These are phyloP conservation scores for Zanthoxylum bungeanum DNA, from an alignment of 345 rosid genomes.

Conservation along the genomic window DNA sequence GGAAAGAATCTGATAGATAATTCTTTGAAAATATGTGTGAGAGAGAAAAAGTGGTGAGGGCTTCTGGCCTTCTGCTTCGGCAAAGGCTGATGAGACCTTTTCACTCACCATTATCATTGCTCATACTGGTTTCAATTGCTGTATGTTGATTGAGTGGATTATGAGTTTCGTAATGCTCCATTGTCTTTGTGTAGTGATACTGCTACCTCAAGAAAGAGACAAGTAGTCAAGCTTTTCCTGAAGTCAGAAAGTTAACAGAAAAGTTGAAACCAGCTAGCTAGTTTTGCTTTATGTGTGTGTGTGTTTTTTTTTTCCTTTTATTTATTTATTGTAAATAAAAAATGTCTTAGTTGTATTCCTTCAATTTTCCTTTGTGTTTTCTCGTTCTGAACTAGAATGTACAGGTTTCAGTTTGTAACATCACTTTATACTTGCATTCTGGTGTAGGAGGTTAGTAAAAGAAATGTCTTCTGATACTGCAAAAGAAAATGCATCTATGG, in stretches of 20 bases:
- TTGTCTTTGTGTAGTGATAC: not conserved
- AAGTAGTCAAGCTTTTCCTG: not conserved
- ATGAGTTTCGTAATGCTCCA: not conserved
- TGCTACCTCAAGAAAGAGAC: not conserved
- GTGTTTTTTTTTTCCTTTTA: not conserved
- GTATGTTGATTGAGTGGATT: not conserved
- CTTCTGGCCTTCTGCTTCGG: too few species aligned
- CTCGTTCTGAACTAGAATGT: not conserved
- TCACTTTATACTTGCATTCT: slow-evolving; percentile 12
- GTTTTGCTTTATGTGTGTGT: not conserved
- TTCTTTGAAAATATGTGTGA: too few species aligned
- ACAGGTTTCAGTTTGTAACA: slow-evolving; percentile 2
- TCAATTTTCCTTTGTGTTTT: too few species aligned
- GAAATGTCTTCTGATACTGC: slow-evolving; percentile 91
- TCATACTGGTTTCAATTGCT: not conserved
- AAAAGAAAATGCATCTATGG: slow-evolving; percentile 83
- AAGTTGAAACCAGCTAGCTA: not conserved
- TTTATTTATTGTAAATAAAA: too few species aligned
- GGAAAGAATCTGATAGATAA: too few species aligned
- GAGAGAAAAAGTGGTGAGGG: not conserved
- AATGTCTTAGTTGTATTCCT: too few species aligned
- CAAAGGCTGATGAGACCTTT: not conserved
- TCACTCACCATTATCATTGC: too few species aligned
- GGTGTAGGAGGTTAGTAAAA: slow-evolving; percentile 24
- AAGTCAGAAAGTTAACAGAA: not conserved